phyloP scores from a whole-genome alignment of 176 grass and related monocot species.

The Zoysia japonica region DNA sequence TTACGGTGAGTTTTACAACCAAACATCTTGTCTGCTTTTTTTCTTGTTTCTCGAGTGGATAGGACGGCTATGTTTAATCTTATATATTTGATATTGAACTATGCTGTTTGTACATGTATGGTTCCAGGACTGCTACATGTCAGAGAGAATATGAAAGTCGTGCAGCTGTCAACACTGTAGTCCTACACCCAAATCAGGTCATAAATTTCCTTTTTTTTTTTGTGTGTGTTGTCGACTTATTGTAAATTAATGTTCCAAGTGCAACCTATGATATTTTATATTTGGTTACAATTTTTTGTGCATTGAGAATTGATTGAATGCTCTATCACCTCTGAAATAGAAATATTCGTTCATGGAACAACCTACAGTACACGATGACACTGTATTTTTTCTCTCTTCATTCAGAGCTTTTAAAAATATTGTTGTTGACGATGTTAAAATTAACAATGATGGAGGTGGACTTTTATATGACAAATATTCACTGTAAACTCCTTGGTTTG shows the following conservation, averaged over 20 bases:
- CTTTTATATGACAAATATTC: not conserved
- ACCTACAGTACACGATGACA: no score
- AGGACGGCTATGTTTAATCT: not conserved
- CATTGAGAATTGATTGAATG: no score
- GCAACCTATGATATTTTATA: not conserved
- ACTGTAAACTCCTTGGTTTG: no score
- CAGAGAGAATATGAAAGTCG: slow-evolving; percentile 97
- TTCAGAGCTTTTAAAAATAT: not conserved
- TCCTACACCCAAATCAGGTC: slow-evolving; percentile 98
- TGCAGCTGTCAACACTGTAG: slow-evolving; percentile 89
- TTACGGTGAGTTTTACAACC: slow-evolving; percentile 53
- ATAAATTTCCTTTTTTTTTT: not conserved
- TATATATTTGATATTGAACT: slow-evolving; percentile 18
- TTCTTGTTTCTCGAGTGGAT: not conserved
- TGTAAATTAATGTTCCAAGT: not conserved
- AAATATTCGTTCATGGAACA: no score
- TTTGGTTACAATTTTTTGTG: slow-evolving; percentile 1
- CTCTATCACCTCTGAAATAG: no score
- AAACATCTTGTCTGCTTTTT: slow-evolving; percentile 11
- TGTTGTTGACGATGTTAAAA: not conserved
- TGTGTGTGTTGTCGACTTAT: not conserved
- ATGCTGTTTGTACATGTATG: slow-evolving; percentile 28
- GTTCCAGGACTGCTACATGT: slow-evolving; percentile 77
- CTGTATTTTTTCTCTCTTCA: no score
- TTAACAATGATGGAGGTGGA: not conserved